Percentiles rank a stretch among this genome's conserved stretches.
These are phyloP conservation scores for Dactylorhiza incarnata DNA, from an alignment of 106 monocot species.

Conservation along the genomic window DNA sequence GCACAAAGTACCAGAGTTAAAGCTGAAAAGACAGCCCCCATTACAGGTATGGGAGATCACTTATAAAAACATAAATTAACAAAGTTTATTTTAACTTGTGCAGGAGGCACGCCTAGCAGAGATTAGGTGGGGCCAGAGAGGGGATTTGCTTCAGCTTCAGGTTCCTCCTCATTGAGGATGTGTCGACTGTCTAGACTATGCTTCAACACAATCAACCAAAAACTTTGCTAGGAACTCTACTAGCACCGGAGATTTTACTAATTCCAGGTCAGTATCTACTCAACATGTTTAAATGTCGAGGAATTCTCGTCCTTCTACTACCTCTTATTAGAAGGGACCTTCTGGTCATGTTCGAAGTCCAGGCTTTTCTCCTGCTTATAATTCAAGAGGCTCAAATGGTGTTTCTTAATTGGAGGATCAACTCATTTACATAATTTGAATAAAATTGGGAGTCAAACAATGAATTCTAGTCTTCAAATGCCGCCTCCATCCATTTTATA, in stretches of 20 bases:
- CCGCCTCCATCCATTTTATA: conserved; percentile 33
- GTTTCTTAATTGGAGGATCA: conserved; percentile 17
- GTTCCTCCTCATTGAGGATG: too few relatives aligned
- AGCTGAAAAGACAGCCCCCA: too few relatives aligned
- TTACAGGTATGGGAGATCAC: too few relatives aligned
- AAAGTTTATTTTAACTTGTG: too few relatives aligned
- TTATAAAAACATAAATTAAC: too few relatives aligned
- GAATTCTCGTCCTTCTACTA: conserved; percentile 14
- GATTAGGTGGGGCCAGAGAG: too few relatives aligned
- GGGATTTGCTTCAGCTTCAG: too few relatives aligned
- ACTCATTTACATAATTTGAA: conserved; percentile 33
- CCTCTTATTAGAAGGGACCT: conserved; percentile 26
- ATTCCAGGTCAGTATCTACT: conserved; percentile 11
- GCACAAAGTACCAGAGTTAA: too few relatives aligned
- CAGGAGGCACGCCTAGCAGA: too few relatives aligned
- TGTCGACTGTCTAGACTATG: too few relatives aligned
- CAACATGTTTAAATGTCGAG: conserved; percentile 24
- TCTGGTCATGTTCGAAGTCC: conserved; percentile 22
- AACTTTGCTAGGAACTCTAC: conserved; percentile 14
- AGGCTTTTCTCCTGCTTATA: conserved; percentile 31
- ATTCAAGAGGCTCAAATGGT: conserved; percentile 28
- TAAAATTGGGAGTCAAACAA: conserved; percentile 31
- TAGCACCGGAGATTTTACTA: conserved; percentile 8
- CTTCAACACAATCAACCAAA: conserved; percentile 7
- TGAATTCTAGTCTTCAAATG: conserved; percentile 41